Evolutionary conservation across 345 rosid species (phyloP), one percentile per base, ranked within the genome.

Genomic region (Kandelia obovata): DNA sequence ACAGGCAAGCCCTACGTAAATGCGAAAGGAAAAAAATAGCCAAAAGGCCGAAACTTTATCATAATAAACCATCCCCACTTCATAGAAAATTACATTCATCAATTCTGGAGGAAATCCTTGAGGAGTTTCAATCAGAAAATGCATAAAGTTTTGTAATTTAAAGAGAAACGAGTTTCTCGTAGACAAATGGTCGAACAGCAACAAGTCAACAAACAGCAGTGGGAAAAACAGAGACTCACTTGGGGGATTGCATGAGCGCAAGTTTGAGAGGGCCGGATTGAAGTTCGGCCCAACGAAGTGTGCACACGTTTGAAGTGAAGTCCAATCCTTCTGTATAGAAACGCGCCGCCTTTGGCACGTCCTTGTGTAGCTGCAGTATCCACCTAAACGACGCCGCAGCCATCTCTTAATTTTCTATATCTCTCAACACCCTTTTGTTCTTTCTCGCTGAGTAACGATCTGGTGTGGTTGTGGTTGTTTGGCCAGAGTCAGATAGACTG

Each of bases 241-340:
- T 69, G 10, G 96, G 85, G 53, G 86, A 84, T 65, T 89, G 92
- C 90, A 95, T 79, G 56, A 89, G 86, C 39, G 92, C 91, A 32
- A 92, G 92, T 79, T 84, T 95, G 52, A 95, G 89, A 26, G 94
- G 81, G 57, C 94, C 94, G 0, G 96, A 88, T n/a, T 92, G 84
- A 52, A 90, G 94, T 72, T 95, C 97, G 3, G 96, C 98, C 98
- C 94, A 95, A 34, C 96, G 90, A 56, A 83, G 87, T 20, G 98
- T 90, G 74, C 92, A 90, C 39, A 90, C 89, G 57, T 86, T 85
- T 65, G 90, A 87, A 10, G 96, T 80, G 75, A 92, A 84, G 66
- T 89, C 91, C 15, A 95, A 87, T 49, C 98, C 97, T 75, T 92
- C 79, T 17, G 88, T 84, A 81, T 95, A 95, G 84, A 95, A 90